A percentile compares a stretch with the other conserved stretches of the same genome.
Conservation (phyloP, 371 early-diverging fungal genomes). For the Nematocida parisii region DNA sequence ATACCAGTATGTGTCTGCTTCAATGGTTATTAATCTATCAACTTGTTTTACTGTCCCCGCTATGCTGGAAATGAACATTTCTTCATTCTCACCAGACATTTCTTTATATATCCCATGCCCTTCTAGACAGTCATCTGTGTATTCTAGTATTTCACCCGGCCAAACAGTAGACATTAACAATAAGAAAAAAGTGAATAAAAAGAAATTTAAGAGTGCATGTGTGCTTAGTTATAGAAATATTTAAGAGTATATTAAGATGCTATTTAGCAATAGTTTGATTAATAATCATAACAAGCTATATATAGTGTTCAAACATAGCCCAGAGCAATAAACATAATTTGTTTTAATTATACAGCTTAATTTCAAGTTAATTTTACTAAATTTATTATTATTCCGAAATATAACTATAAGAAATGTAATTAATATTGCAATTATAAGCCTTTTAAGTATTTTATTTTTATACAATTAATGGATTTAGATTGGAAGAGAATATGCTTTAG, state of each 20-base stretch:
- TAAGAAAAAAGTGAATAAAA: background rate
- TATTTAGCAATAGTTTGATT: no score
- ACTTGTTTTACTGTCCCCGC: constrained; percentile 85
- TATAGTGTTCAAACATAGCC: no score
- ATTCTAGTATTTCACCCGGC: constrained; percentile 66
- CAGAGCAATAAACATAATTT: no score
- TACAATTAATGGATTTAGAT: constrained; percentile 19
- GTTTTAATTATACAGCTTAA: no score
- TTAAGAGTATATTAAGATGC: no score
- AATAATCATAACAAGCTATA: no score
- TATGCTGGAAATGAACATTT: constrained; percentile 74
- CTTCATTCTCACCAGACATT: constrained; percentile 59
- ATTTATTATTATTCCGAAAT: no score
- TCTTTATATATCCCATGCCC: constrained; percentile 89
- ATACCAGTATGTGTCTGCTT: constrained; percentile 75
- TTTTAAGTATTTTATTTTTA: constrained; percentile 19
- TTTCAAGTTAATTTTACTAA: no score
- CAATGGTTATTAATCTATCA: constrained; percentile 87
- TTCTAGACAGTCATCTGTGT: constrained; percentile 70
- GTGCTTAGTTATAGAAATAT: background rate
- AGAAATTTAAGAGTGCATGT: background rate
- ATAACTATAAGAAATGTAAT: no score
- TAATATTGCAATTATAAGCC: no score
- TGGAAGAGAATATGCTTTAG: constrained; percentile 57
- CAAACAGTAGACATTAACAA: background rate